phyloP scores from a whole-genome alignment of 768 basidiomycete genomes.

The Rhodosporidiobolus sp. region DNA sequence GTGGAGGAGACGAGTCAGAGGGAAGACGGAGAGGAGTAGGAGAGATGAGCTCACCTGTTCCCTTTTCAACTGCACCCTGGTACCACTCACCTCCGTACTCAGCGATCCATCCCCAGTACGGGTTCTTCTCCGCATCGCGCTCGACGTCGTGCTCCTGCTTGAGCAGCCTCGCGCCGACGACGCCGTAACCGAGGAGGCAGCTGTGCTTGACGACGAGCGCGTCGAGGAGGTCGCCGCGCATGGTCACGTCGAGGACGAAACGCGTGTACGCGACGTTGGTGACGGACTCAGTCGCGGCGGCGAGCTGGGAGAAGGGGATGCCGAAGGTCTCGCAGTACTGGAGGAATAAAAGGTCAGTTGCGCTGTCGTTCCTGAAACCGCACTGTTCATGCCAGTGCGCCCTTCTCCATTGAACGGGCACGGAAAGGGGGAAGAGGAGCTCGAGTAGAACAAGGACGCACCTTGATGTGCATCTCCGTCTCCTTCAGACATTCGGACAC shows the following conservation, averaged over 20 bases:
- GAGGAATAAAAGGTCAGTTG: too few species aligned
- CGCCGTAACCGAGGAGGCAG: constrained; percentile 86
- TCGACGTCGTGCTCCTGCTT: constrained; percentile 54
- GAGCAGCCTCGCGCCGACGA: constrained; percentile 80
- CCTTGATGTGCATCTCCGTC: constrained; percentile 63
- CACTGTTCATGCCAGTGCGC: too few species aligned
- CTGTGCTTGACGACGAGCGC: constrained; percentile 77
- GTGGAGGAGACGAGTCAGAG: neutral
- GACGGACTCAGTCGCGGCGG: constrained; percentile 60
- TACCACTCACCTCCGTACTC: constrained; percentile 72
- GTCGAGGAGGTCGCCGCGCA: constrained; percentile 70
- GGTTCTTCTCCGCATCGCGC: constrained; percentile 64
- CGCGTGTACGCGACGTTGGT: constrained; percentile 82
- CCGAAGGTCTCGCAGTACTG: constrained; percentile 69
- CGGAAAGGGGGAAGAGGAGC: neutral
- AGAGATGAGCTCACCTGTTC: too few species aligned
- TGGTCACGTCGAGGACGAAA: constrained; percentile 74
- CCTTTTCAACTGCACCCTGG: constrained; percentile 49
- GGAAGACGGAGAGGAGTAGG: neutral
- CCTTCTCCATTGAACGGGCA: too few species aligned
- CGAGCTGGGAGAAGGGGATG: constrained; percentile 58
- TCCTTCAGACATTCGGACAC: constrained; percentile 67
- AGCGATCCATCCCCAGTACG: constrained; percentile 58
- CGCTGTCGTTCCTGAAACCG: too few species aligned
- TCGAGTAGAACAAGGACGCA: constrained; percentile 26